Evolutionary conservation across 2,329 filamentous ascomycete genomes (phyloP).

Genomic region (Aspergillus puulaauensis): DNA sequence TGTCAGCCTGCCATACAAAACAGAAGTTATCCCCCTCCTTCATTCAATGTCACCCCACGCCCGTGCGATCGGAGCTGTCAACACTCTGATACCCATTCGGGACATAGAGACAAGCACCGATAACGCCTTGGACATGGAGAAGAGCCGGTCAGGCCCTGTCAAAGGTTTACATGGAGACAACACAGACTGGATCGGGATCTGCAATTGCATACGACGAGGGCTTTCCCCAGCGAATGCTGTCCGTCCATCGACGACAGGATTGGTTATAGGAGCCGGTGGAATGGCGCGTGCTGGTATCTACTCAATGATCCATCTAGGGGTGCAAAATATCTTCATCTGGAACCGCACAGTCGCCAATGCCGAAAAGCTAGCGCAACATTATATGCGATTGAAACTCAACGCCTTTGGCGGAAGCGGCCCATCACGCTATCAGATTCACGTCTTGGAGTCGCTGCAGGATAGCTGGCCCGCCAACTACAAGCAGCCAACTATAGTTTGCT

Average conservation of each 20-base stretch:
- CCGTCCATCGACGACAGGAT: slow-evolving; percentile 54
- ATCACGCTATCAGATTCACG: slow-evolving; percentile 26
- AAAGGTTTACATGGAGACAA: slow-evolving; percentile 74
- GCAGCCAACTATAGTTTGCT: slow-evolving; percentile 40
- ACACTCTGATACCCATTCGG: slow-evolving; percentile 72
- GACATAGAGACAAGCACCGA: slow-evolving; percentile 54
- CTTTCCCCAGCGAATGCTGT: slow-evolving; percentile 71
- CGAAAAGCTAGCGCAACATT: slow-evolving; percentile 36
- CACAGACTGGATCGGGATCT: slow-evolving; percentile 78
- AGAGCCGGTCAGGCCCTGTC: slow-evolving; percentile 65
- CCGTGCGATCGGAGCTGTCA: slow-evolving; percentile 72
- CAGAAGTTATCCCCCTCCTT: slow-evolving; percentile 65
- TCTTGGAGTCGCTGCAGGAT: slow-evolving; percentile 29
- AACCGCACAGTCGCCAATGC: slow-evolving; percentile 39
- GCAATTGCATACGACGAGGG: slow-evolving; percentile 69
- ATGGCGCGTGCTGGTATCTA: slow-evolving; percentile 44
- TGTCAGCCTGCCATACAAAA: slow-evolving; percentile 72
- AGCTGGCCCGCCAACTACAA: slow-evolving; percentile 35
- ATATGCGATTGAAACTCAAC: slow-evolving; percentile 33
- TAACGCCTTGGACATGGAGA: slow-evolving; percentile 56
- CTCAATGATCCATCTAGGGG: slow-evolving; percentile 39
- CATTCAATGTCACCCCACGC: slow-evolving; percentile 70
- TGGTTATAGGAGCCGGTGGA: slow-evolving; percentile 63
- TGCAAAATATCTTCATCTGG: slow-evolving; percentile 39
- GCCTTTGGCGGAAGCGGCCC: slow-evolving; percentile 16